Conservation (phyloP, 106 monocot genomes). For the Acorus gramineus region DNA sequence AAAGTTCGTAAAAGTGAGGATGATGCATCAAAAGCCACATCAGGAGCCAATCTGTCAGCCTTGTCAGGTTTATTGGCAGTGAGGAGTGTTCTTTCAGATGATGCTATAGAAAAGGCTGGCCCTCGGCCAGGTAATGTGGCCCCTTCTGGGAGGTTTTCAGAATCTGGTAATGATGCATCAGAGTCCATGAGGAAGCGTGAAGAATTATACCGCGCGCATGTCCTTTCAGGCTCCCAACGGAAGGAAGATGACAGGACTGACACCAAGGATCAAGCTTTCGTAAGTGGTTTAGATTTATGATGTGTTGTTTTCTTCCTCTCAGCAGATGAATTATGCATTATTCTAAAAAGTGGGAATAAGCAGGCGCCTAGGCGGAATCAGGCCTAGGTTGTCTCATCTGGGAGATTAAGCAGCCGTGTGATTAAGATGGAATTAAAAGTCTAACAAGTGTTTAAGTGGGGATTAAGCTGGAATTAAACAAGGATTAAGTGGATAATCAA, state of each 20-base stretch:
- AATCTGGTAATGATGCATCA: slow-evolving; percentile 34
- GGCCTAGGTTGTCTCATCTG: no score
- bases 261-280: slow-evolving; percentile 28
- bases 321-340: no score
- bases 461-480: no score
- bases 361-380: no score
- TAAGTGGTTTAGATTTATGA: slow-evolving; percentile 15
- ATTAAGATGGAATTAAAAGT: no score
- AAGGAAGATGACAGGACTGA: slow-evolving; percentile 39
- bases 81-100: slow-evolving; percentile 20
- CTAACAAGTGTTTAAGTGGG: no score
- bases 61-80: slow-evolving; percentile 22
- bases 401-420: no score
- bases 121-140: slow-evolving; percentile 17
- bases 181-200: slow-evolving; percentile 35
- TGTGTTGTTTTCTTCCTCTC: no score
- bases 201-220: slow-evolving; percentile 25
- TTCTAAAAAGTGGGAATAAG: no score
- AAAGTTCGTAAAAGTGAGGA: slow-evolving; percentile 33
- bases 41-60: slow-evolving; percentile 23
- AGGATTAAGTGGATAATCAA: no score
- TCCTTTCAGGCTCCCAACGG: slow-evolving; percentile 20
- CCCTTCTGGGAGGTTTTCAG: slow-evolving; percentile 56
- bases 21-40: slow-evolving; percentile 25
- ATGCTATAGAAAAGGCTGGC: slow-evolving; percentile 18